Evolutionary conservation across 257 asterid species (phyloP).

Genomic region (Gentiana dahurica): DNA sequence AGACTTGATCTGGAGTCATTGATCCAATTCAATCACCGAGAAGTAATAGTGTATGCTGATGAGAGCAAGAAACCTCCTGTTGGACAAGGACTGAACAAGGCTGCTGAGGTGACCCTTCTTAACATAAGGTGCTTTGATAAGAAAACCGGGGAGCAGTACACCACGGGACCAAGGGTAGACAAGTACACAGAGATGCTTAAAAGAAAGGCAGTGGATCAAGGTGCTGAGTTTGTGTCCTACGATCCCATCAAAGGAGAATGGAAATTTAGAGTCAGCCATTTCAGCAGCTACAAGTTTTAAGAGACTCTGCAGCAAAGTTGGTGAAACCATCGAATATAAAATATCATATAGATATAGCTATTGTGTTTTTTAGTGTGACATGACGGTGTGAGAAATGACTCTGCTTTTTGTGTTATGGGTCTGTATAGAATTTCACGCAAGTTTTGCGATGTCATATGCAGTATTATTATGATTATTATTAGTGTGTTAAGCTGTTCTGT

Average conservation of each 20-base stretch:
- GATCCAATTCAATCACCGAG: slow-evolving; percentile 49
- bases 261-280: slow-evolving; percentile 55
- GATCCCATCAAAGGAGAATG: slow-evolving; percentile 57
- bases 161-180: slow-evolving; percentile 39
- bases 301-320: slow-evolving; percentile 1
- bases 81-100: slow-evolving; percentile 58
- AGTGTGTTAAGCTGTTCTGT: no score
- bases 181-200: slow-evolving; percentile 39
- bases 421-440: no score
- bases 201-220: slow-evolving; percentile 42
- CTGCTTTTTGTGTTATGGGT: no score
- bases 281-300: slow-evolving; percentile 29
- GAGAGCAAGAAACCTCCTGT: slow-evolving; percentile 48
- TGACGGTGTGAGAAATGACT: no score
- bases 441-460: no score
- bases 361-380: no score
- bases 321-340: no score
- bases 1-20: slow-evolving; percentile 47
- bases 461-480: no score
- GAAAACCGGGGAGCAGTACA: slow-evolving; percentile 39
- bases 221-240: slow-evolving; percentile 57
- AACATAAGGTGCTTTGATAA: slow-evolving; percentile 54
- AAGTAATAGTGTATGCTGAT: slow-evolving; percentile 52
- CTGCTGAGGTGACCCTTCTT: slow-evolving; percentile 64
- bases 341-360: no score